A percentile compares a stretch with the other conserved stretches of the same genome.
Conservation (phyloP, 805 yeast species). For the Kuraishia piskuri region DNA sequence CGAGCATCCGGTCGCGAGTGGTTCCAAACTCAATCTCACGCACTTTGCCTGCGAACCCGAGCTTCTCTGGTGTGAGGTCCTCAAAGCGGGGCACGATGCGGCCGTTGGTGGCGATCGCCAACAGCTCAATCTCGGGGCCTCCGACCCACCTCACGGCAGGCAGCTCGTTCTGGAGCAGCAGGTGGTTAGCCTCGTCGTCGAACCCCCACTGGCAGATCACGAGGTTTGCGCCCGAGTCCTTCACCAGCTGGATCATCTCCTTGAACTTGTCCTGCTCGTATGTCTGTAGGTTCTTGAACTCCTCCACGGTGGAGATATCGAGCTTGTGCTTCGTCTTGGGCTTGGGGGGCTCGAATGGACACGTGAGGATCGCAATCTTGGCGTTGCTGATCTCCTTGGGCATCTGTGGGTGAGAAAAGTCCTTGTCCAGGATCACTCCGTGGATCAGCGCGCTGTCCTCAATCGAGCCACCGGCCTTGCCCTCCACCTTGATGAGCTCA, state of each 20-base stretch:
- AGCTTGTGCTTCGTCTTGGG: constrained; percentile 98
- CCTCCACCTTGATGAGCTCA: constrained; percentile 91
- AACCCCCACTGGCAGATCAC: constrained; percentile 99
- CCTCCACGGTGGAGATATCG: constrained; percentile 90
- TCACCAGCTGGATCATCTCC: constrained; percentile 83
- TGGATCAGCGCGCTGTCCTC: constrained; percentile 77
- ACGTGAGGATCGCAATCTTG: constrained; percentile 88
- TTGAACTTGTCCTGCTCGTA: constrained; percentile 88
- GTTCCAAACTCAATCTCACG: constrained; percentile 93
- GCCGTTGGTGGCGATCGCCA: constrained; percentile 97
- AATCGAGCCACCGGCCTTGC: constrained; percentile 90
- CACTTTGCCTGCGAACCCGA: constrained; percentile 82
- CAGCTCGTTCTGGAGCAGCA: constrained; percentile 75
- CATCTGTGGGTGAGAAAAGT: constrained; percentile 98
- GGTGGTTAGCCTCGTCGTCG: constrained; percentile 96
- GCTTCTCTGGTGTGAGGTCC: constrained; percentile 71
- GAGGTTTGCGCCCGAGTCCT: constrained; percentile 86
- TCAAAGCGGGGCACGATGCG: constrained; percentile 96
- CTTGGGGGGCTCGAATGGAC: constrained; percentile 99
- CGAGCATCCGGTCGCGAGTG: constrained; percentile 91
- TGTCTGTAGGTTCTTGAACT: constrained; percentile 80
- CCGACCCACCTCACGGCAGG: constrained; percentile 99
- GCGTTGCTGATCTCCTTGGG: constrained; percentile 73
- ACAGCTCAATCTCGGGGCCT: constrained; percentile 89
- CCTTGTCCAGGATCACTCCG: constrained; percentile 94